These are phyloP conservation scores for Smallanthus sonchifolius DNA, from an alignment of 129 eudicot species.

Conservation along the genomic window DNA sequence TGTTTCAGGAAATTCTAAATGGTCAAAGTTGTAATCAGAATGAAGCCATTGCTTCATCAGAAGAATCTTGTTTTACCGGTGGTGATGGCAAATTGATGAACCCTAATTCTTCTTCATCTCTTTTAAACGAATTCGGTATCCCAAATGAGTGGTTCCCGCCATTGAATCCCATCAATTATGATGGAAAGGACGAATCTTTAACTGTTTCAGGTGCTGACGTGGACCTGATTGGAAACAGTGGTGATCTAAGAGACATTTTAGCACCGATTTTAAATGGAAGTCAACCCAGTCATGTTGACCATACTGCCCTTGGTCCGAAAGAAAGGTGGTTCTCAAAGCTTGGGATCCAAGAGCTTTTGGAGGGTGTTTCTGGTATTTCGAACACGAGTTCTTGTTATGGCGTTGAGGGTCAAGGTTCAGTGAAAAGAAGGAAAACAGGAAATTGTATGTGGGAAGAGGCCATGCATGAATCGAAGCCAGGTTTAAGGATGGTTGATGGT, in stretches of 20 bases:
- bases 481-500: conserved; percentile 42
- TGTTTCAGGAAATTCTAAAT: conserved; percentile 39
- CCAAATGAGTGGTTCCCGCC: conserved; percentile 45
- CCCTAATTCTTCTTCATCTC: conserved; percentile 15
- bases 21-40: conserved; percentile 16
- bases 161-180: conserved; percentile 14
- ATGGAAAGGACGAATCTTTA: conserved; percentile 30
- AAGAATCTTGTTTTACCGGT: conserved; percentile 24
- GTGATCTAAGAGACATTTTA: conserved; percentile 39
- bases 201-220: conserved; percentile 23
- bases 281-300: conserved; percentile 22
- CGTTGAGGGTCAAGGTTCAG: conserved; percentile 49
- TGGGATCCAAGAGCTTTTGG: conserved; percentile 67
- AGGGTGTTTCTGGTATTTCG: conserved; percentile 44
- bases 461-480: conserved; percentile 24
- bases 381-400: conserved; percentile 29
- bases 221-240: conserved; percentile 24
- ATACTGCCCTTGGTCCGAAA: conserved; percentile 22
- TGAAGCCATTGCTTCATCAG: conserved; percentile 38
- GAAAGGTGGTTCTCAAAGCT: conserved; percentile 67
- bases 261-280: conserved; percentile 25
- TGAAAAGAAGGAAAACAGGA: conserved; percentile 54
- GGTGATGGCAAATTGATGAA: not conserved
- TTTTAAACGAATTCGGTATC: conserved; percentile 24
- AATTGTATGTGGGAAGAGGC: conserved; percentile 36